phyloP scores from a whole-genome alignment of 768 basidiomycete species.

The Obba rivulosa region DNA sequence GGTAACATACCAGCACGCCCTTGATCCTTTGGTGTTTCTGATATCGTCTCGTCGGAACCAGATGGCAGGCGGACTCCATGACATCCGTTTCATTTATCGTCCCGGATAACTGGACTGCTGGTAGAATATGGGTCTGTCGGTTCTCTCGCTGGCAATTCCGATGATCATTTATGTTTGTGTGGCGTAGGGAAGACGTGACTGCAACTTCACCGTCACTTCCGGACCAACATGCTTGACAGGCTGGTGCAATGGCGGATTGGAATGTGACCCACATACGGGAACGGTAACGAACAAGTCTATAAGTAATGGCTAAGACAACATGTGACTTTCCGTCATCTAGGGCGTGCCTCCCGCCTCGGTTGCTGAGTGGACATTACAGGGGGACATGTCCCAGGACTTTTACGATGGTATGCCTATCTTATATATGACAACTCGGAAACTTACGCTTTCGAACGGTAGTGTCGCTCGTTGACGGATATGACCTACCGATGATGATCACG shows the following conservation, averaged over 20 bases:
- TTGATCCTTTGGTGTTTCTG: neutral
- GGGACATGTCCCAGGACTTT: conserved; percentile 19
- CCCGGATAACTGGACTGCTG: conserved; percentile 32
- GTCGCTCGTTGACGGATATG: conserved; percentile 31
- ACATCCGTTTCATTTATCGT: conserved; percentile 25
- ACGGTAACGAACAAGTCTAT: conserved; percentile 20
- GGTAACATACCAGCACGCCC: conserved; percentile 13
- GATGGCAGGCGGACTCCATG: conserved; percentile 22
- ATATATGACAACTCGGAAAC: neutral
- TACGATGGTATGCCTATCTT: conserved; percentile 22
- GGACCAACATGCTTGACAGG: conserved; percentile 32
- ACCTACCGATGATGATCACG: conserved; percentile 53
- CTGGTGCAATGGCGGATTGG: conserved; percentile 34
- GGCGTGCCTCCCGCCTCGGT: conserved; percentile 30
- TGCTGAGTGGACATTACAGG: conserved; percentile 30
- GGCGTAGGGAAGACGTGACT: conserved; percentile 26
- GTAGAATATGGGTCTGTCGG: conserved; percentile 29
- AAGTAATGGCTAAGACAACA: neutral
- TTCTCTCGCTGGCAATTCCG: neutral
- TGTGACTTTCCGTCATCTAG: conserved; percentile 4
- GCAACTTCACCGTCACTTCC: conserved; percentile 27
- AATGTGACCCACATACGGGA: conserved; percentile 31
- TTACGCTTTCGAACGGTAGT: conserved; percentile 8
- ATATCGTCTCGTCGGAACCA: conserved; percentile 6
- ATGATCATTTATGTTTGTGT: too few relatives aligned